Conservation (phyloP, 306 rosid genomes). For the Trichosanthes truncata region DNA sequence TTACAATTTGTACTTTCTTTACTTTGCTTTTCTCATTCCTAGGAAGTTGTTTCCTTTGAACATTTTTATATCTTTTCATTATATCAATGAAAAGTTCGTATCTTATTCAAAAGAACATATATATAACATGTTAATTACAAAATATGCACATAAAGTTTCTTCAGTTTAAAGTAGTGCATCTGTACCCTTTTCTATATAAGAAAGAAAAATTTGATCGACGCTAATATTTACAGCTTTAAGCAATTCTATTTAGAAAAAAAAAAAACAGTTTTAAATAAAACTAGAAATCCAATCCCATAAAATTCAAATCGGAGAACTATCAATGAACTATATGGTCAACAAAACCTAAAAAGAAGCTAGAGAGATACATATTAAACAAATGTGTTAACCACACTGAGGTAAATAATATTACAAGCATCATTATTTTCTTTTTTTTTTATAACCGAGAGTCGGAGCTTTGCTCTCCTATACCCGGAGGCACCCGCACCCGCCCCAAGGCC, state of each 20-base stretch:
- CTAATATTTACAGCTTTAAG: not conserved
- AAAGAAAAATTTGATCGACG: not conserved
- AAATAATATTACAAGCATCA: not conserved
- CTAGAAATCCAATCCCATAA: not conserved
- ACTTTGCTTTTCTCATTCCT: not conserved
- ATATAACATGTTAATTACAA: not conserved
- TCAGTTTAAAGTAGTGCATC: not conserved
- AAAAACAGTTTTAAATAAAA: not conserved
- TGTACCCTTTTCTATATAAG: not conserved
- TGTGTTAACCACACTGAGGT: not conserved
- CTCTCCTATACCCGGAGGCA: too few species aligned
- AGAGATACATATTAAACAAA: not conserved
- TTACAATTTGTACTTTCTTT: not conserved
- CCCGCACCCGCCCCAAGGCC: too few species aligned
- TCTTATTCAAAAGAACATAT: not conserved
- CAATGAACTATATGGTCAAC: not conserved
- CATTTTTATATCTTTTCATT: not conserved
- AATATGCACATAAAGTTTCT: not conserved
- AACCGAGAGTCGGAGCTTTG: too few species aligned
- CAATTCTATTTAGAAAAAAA: not conserved
- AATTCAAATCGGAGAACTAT: not conserved
- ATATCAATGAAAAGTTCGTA: not conserved
- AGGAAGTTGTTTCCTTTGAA: not conserved
- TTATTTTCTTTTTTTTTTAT: too few species aligned
- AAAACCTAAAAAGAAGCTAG: not conserved